Conservation (phyloP, 2,329 filamentous ascomycete genomes). For the Botrytis cinerea region DNA sequence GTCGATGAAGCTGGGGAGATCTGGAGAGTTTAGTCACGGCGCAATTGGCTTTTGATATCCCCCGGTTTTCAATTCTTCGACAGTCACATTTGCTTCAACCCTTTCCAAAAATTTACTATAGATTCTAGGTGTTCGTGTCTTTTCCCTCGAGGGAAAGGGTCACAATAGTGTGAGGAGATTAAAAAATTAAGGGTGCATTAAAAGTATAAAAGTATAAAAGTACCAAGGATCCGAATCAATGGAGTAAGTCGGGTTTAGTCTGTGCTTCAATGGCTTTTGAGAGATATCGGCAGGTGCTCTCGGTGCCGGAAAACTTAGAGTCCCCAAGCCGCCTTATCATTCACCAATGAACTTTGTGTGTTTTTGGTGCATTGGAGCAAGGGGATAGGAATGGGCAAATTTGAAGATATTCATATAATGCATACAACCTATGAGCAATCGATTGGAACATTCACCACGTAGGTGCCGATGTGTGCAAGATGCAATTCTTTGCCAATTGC, state of each 20-base stretch:
- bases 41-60: slow-evolving; percentile 12
- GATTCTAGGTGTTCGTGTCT: not conserved
- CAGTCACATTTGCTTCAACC: slow-evolving; percentile 18
- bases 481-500: not conserved
- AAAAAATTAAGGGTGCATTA: slow-evolving; percentile 16
- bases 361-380: not conserved
- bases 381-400: not conserved
- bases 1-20: slow-evolving; percentile 7
- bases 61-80: slow-evolving; percentile 2
- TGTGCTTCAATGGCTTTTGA: not conserved
- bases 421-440: not conserved
- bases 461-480: not conserved
- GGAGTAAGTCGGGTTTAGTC: not conserved
- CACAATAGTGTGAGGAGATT: slow-evolving; percentile 13
- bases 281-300: not conserved
- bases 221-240: not conserved
- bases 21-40: slow-evolving; percentile 14
- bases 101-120: not conserved
- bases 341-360: not conserved
- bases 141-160: not conserved
- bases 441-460: not conserved
- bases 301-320: not conserved
- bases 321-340: not conserved
- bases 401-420: not conserved
- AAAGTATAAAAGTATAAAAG: not conserved